A percentile compares a stretch with the other conserved stretches of the same genome.
These are phyloP conservation scores for Calocera cornea DNA, from an alignment of 768 basidiomycete genomes.

Conservation along the genomic window DNA sequence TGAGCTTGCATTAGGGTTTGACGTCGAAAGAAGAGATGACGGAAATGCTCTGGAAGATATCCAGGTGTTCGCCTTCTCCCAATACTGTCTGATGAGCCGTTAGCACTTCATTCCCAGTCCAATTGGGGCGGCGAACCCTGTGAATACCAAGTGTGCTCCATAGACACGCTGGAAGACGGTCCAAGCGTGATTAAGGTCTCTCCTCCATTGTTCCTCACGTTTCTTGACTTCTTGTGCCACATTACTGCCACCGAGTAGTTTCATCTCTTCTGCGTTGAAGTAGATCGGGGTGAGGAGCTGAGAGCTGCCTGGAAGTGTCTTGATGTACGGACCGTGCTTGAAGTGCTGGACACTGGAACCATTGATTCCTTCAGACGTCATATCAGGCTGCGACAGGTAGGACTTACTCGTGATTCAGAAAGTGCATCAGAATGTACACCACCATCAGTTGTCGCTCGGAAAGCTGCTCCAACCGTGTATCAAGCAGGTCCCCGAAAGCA, in stretches of 20 bases:
- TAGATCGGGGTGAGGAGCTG: slow-evolving; percentile 60
- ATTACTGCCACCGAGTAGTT: slow-evolving; percentile 63
- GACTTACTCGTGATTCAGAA: slow-evolving; percentile 27
- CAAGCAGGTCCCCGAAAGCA: not conserved
- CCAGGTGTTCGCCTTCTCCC: slow-evolving; percentile 58
- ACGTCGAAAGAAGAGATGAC: slow-evolving; percentile 55
- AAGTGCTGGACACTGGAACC: slow-evolving; percentile 13
- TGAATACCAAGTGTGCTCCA: slow-evolving; percentile 38
- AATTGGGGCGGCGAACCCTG: too few relatives aligned
- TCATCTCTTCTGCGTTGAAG: slow-evolving; percentile 49
- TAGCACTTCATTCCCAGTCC: slow-evolving; percentile 48
- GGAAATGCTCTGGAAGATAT: slow-evolving; percentile 85
- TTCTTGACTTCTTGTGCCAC: slow-evolving; percentile 64
- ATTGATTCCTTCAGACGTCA: slow-evolving; percentile 11
- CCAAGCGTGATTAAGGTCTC: slow-evolving; percentile 48
- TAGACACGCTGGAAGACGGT: slow-evolving; percentile 28
- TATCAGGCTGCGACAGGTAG: slow-evolving; percentile 6
- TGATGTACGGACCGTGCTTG: slow-evolving; percentile 42
- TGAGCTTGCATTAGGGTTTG: slow-evolving; percentile 36
- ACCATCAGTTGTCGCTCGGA: slow-evolving; percentile 52
- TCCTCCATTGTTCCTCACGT: slow-evolving; percentile 44
- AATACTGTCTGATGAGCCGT: too few relatives aligned
- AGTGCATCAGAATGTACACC: slow-evolving; percentile 53
- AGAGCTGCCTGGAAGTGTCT: slow-evolving; percentile 44
- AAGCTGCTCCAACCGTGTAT: not conserved